These are phyloP conservation scores for Fusarium fracticaudum DNA, from an alignment of 2,329 filamentous ascomycete genomes.

Conservation along the genomic window DNA sequence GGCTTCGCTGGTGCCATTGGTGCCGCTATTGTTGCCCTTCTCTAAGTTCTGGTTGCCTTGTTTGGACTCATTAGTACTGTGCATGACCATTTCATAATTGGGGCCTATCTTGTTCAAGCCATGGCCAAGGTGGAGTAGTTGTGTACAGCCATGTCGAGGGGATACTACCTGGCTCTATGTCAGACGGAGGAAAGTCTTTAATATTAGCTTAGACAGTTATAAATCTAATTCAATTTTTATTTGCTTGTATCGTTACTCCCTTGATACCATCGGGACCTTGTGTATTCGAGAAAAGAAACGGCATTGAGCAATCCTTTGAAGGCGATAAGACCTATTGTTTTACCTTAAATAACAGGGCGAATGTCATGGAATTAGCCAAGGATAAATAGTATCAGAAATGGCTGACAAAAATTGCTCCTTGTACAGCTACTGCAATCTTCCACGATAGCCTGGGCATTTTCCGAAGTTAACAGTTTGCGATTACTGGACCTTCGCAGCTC, in stretches of 20 bases:
- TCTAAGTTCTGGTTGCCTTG: not conserved
- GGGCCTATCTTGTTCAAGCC: too few relatives aligned
- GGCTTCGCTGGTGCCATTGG: conserved; percentile 4
- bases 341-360: accelerated
- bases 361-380: not conserved
- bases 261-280: too few relatives aligned
- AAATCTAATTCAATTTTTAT: not conserved
- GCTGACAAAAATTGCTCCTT: accelerated
- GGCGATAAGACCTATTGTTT: not conserved
- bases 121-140: too few relatives aligned
- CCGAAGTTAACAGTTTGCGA: too few relatives aligned
- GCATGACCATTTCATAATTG: too few relatives aligned
- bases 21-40: not conserved
- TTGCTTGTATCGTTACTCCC: not conserved
- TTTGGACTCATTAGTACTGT: too few relatives aligned
- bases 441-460: not conserved
- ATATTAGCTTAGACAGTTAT: not conserved
- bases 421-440: accelerated
- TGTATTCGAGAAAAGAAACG: not conserved
- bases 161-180: not conserved
- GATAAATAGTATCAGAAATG: accelerated
- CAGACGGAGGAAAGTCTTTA: not conserved
- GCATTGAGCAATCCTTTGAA: not conserved
- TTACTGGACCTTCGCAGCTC: not conserved
- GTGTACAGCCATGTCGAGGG: too few relatives aligned